Evolutionary conservation across 495 filamentous ascomycete species (phyloP).

Genomic region (Talaromyces liani): DNA sequence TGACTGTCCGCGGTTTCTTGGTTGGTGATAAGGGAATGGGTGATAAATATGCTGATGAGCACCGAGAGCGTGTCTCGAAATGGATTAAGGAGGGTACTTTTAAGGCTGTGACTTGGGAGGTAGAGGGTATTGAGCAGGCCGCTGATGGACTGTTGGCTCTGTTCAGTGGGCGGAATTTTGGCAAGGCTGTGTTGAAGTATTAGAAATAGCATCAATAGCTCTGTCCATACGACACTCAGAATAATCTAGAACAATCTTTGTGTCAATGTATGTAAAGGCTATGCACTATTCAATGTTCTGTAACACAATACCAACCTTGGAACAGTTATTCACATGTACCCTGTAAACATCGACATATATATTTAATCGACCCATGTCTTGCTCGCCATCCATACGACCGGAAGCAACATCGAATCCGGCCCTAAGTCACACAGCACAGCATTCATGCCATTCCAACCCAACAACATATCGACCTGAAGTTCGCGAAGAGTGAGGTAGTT

Average conservation of each 20-base stretch:
- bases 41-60: conserved; percentile 61
- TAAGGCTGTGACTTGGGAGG: conserved; percentile 62
- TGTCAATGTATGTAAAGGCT: background rate
- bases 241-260: background rate
- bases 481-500: too few species aligned
- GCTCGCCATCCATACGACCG: too few species aligned
- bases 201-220: background rate
- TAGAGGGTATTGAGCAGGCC: conserved; percentile 76
- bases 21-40: conserved; percentile 60
- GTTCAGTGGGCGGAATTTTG: conserved; percentile 82
- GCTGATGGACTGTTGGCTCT: conserved; percentile 80
- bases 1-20: conserved; percentile 73
- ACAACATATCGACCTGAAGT: too few species aligned
- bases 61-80: conserved; percentile 71
- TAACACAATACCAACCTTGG: too few species aligned
- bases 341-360: too few species aligned
- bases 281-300: too few species aligned
- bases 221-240: background rate
- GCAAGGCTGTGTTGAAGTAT: conserved; percentile 74
- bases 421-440: too few species aligned
- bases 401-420: too few species aligned
- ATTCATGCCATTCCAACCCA: too few species aligned
- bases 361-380: too few species aligned
- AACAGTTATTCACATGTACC: too few species aligned
- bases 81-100: conserved; percentile 82